Evolutionary conservation across 495 filamentous ascomycete species (phyloP).

Genomic region (Choiromyces venosus): DNA sequence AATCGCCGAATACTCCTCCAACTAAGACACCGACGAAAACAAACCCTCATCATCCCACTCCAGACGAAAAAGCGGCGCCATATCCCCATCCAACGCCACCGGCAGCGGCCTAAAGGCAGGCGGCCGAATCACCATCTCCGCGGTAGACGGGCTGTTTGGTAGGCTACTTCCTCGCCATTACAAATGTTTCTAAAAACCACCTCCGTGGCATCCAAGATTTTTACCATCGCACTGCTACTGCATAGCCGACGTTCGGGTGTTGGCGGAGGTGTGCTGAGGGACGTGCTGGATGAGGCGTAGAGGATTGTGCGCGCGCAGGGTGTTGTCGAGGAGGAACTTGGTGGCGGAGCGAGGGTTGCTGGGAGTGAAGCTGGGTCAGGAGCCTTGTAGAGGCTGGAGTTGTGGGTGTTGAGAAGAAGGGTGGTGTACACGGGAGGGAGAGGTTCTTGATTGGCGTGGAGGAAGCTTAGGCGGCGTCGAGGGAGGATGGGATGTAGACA

Average conservation of each 20-base stretch:
- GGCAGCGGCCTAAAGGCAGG: conserved; percentile 43
- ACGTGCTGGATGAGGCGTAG: conserved; percentile 84
- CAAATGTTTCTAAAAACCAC: conserved; percentile 79
- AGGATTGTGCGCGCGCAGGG: conserved; percentile 60
- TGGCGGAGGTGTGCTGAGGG: conserved; percentile 79
- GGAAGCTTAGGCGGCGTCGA: conserved; percentile 78
- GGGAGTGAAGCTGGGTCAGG: conserved; percentile 64
- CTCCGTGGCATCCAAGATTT: conserved; percentile 73
- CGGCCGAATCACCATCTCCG: conserved; percentile 78
- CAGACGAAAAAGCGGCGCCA: conserved; percentile 16
- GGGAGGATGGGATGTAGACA: conserved; percentile 64
- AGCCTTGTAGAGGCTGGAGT: conserved; percentile 84
- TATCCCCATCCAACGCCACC: conserved; percentile 23
- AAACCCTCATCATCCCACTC: conserved; percentile 25
- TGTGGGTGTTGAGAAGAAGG: conserved; percentile 71
- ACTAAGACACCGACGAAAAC: conserved; percentile 19
- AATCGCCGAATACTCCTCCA: conserved; percentile 71
- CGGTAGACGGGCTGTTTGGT: conserved; percentile 85
- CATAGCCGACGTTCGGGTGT: conserved; percentile 74
- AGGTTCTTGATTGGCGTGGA: conserved; percentile 80
- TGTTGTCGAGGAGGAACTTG: conserved; percentile 39
- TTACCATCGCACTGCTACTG: conserved; percentile 72
- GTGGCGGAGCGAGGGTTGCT: conserved; percentile 52
- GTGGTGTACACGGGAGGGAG: conserved; percentile 80
- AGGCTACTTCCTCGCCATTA: conserved; percentile 86